phyloP scores from a whole-genome alignment of 2,329 filamentous ascomycete species.

The Claviceps africana region DNA sequence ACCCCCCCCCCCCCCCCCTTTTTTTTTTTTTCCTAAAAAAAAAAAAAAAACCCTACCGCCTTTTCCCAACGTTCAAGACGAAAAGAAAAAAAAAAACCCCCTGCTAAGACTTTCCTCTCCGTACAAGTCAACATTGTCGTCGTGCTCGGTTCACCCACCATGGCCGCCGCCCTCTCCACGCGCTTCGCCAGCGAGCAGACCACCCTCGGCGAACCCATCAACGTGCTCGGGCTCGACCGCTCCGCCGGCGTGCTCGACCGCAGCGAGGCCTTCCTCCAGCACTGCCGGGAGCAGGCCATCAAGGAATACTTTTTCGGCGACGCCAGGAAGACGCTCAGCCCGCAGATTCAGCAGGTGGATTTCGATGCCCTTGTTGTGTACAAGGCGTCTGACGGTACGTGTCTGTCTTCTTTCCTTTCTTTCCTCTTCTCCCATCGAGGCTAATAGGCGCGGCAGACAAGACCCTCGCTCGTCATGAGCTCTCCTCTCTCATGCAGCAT shows the following conservation, averaged over 20 bases:
- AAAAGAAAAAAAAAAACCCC: too few relatives aligned
- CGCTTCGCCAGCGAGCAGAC: constrained; percentile 47
- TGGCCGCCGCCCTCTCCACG: constrained; percentile 60
- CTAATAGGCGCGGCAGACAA: constrained; percentile 15
- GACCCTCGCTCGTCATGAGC: constrained; percentile 48
- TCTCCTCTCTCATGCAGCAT: constrained; percentile 58
- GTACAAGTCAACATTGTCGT: constrained; percentile 62
- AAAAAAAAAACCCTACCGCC: background rate
- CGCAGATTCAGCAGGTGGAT: constrained; percentile 73
- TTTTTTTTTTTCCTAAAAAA: too few relatives aligned
- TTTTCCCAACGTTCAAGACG: too few relatives aligned
- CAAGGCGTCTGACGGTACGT: constrained; percentile 47
- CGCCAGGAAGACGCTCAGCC: constrained; percentile 60
- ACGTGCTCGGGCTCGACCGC: constrained; percentile 65
- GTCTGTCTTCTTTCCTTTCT: background rate
- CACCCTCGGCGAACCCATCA: constrained; percentile 51
- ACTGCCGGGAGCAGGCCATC: constrained; percentile 60
- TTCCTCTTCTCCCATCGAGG: background rate
- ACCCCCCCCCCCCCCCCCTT: too few relatives aligned
- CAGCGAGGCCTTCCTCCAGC: constrained; percentile 60
- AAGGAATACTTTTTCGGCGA: constrained; percentile 93
- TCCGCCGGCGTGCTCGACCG: constrained; percentile 74
- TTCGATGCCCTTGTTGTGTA: constrained; percentile 65
- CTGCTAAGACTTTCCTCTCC: background rate
- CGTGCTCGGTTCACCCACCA: constrained; percentile 62